These are phyloP conservation scores for Nymphaea colorata DNA, from an alignment of 164 flowering plant species.

Conservation along the genomic window DNA sequence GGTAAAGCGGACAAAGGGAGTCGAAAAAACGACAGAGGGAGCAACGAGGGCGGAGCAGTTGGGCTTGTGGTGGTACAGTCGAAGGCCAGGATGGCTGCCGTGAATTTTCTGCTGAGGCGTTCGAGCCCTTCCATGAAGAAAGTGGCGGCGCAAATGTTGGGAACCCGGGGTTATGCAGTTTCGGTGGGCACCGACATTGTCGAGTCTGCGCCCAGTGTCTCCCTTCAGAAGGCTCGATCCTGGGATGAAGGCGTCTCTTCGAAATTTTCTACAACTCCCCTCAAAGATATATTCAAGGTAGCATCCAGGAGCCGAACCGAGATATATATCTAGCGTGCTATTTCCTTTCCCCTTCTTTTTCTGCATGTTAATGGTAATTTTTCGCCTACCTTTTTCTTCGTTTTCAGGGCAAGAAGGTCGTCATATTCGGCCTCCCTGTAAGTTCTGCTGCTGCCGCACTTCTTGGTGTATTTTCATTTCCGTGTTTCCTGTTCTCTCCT, in stretches of 20 bases:
- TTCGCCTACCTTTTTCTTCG: conserved; percentile 2
- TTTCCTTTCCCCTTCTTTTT: too few relatives aligned
- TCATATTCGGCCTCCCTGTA: conserved; percentile 97
- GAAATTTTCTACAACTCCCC: conserved; percentile 77
- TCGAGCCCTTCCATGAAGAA: too few relatives aligned
- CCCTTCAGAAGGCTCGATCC: conserved; percentile 82
- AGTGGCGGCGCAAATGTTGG: too few relatives aligned
- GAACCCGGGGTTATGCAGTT: conserved; percentile 18
- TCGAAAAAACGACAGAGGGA: too few relatives aligned
- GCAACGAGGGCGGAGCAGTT: too few relatives aligned
- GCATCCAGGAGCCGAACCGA: background rate
- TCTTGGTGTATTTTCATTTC: background rate
- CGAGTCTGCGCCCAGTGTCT: conserved; percentile 58
- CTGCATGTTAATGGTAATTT: background rate
- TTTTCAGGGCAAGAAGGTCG: conserved; percentile 87
- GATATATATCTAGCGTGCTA: too few relatives aligned
- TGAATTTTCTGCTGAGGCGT: too few relatives aligned
- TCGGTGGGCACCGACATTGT: conserved; percentile 69
- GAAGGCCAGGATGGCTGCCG: too few relatives aligned
- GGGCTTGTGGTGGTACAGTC: too few relatives aligned
- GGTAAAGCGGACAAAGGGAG: too few relatives aligned
- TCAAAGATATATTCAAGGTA: conserved; percentile 76
- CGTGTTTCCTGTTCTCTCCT: background rate
- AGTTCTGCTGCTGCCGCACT: conserved; percentile 17
- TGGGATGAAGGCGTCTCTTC: conserved; percentile 98